These are phyloP conservation scores for Acephala macrosclerotiorum DNA, from an alignment of 2,329 filamentous ascomycete genomes.

Conservation along the genomic window DNA sequence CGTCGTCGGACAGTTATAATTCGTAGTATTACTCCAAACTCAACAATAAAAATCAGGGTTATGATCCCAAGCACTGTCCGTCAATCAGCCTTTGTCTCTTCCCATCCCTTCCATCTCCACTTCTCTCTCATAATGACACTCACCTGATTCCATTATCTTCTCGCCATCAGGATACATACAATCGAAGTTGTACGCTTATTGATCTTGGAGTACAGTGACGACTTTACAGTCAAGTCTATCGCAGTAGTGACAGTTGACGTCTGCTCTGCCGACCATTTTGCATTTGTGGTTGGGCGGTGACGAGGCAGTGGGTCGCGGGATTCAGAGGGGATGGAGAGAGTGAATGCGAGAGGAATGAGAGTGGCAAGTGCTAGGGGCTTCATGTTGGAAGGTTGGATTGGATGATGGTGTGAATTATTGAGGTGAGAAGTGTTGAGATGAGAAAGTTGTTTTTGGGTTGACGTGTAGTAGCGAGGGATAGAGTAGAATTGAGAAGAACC, in stretches of 20 bases:
- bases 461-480: background rate
- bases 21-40: background rate
- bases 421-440: background rate
- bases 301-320: background rate
- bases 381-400: background rate
- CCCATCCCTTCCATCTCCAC: too few species aligned
- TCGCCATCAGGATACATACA: constrained; percentile 2
- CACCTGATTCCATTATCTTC: background rate
- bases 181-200: constrained; percentile 4
- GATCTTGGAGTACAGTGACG: background rate
- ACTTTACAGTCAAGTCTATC: background rate
- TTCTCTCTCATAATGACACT: too few species aligned
- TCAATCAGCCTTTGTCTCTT: background rate
- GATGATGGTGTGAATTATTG: background rate
- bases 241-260: constrained; percentile 7
- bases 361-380: background rate
- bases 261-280: background rate
- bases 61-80: background rate
- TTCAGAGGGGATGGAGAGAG: background rate
- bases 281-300: background rate
- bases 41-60: background rate
- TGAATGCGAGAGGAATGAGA: background rate
- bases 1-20: background rate
- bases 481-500: too few species aligned
- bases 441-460: background rate